Percentiles rank a stretch among this genome's conserved stretches.
These are phyloP conservation scores for Pseudonectria foliicola DNA, from an alignment of 2,329 filamentous ascomycete genomes.

Conservation along the genomic window DNA sequence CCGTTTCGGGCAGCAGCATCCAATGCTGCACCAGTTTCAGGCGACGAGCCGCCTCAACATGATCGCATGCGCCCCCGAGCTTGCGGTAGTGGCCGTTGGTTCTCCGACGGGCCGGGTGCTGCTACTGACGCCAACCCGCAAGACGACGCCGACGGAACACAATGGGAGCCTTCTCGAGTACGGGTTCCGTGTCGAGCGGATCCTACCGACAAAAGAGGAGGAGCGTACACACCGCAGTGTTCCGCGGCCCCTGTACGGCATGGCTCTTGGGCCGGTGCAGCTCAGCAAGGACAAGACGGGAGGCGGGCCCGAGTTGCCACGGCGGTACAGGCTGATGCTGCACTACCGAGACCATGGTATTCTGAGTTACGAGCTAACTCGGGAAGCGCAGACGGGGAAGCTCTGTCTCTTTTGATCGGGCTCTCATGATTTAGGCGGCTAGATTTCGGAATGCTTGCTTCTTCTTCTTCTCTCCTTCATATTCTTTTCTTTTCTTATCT, in stretches of 20 bases:
- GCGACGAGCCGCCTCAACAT: slow-evolving; percentile 45
- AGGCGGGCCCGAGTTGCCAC: slow-evolving; percentile 23
- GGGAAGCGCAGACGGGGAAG: slow-evolving; percentile 31
- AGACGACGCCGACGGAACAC: slow-evolving; percentile 17
- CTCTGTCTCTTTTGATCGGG: slow-evolving; percentile 28
- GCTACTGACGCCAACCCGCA: slow-evolving; percentile 49
- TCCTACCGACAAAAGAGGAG: slow-evolving; percentile 40
- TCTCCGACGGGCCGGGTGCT: slow-evolving; percentile 60
- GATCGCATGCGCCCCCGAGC: slow-evolving; percentile 57
- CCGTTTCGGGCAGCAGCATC: slow-evolving; percentile 12
- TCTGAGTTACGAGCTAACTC: slow-evolving; percentile 59
- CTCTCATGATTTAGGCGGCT: slow-evolving; percentile 2
- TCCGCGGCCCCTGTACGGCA: slow-evolving; percentile 52
- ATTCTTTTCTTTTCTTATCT: no score
- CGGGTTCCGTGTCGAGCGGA: slow-evolving; percentile 47
- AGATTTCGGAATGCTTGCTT: slow-evolving; percentile 1
- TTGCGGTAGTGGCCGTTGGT: slow-evolving; percentile 62
- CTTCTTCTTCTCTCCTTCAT: slow-evolving; percentile 2
- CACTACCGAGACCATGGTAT: slow-evolving; percentile 66
- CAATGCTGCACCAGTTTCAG: slow-evolving; percentile 22
- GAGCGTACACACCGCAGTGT: slow-evolving; percentile 39
- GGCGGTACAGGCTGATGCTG: slow-evolving; percentile 61
- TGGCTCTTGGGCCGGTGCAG: slow-evolving; percentile 61
- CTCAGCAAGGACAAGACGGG: slow-evolving; percentile 25
- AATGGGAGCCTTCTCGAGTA: slow-evolving; percentile 25